Percentiles rank a stretch among this genome's conserved stretches.
Conservation (phyloP, 306 rosid species). For the Bauhinia variegata region DNA sequence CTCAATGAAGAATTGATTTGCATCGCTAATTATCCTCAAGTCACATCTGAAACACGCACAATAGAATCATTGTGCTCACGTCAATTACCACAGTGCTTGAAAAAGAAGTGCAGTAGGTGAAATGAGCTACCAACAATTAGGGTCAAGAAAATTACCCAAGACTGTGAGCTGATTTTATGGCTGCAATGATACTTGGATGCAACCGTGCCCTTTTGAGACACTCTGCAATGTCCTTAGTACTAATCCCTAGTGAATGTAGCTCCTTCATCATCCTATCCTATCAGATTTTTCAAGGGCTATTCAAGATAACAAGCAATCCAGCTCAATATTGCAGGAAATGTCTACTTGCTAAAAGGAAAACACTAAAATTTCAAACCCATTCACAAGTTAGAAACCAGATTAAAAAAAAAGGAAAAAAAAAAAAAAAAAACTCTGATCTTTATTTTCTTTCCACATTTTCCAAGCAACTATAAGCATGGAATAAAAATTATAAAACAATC, state of each 20-base stretch:
- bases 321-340: background rate
- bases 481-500: background rate
- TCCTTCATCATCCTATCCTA: conserved; percentile 70
- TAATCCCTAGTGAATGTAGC: conserved; percentile 68
- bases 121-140: background rate
- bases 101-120: background rate
- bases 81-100: background rate
- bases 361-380: background rate
- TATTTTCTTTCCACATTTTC: too few relatives aligned
- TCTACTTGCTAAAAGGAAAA: background rate
- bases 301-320: background rate
- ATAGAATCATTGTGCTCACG: background rate
- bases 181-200: conserved; percentile 59
- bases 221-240: conserved; percentile 44
- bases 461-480: too few relatives aligned
- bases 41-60: conserved; percentile 62
- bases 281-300: background rate
- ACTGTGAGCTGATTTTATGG: conserved; percentile 66
- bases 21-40: conserved; percentile 74
- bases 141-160: conserved; percentile 50
- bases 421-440: too few relatives aligned
- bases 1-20: conserved; percentile 65
- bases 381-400: background rate
- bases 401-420: too few relatives aligned
- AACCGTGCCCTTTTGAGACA: conserved; percentile 56